Percentiles rank a stretch among this genome's conserved stretches.
These are phyloP conservation scores for Pulveroboletus sp. DNA, from an alignment of 768 basidiomycete species.

Conservation along the genomic window DNA sequence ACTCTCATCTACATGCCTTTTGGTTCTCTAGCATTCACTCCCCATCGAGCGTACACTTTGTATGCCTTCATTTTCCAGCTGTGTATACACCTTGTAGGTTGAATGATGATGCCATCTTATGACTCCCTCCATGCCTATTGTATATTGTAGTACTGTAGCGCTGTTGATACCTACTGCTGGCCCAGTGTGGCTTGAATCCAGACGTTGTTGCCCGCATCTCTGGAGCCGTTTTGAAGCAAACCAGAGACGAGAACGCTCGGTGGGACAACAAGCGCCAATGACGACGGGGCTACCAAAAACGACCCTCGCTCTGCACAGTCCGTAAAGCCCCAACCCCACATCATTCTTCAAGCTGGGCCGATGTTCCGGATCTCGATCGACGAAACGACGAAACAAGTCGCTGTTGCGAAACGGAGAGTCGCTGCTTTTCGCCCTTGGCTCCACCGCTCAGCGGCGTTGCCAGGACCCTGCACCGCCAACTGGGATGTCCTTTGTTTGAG, in stretches of 20 bases:
- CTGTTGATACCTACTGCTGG: slow-evolving; percentile 30
- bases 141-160: slow-evolving; percentile 29
- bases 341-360: slow-evolving; percentile 19
- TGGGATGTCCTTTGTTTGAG: slow-evolving; percentile 9
- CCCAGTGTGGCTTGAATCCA: slow-evolving; percentile 17
- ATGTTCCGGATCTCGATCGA: slow-evolving; percentile 29
- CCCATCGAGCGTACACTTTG: slow-evolving; percentile 5
- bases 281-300: slow-evolving; percentile 4
- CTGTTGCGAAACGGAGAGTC: slow-evolving; percentile 28
- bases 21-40: slow-evolving; percentile 15
- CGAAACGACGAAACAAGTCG: slow-evolving; percentile 18
- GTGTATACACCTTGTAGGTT: slow-evolving; percentile 30
- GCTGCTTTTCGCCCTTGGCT: slow-evolving; percentile 19
- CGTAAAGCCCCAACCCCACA: slow-evolving; percentile 23
- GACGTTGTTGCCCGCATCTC: slow-evolving; percentile 26
- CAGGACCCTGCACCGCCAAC: slow-evolving; percentile 21
- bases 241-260: too few species aligned
- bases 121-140: slow-evolving; percentile 20
- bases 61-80: slow-evolving; percentile 15
- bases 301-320: slow-evolving; percentile 8
- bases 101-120: slow-evolving; percentile 17
- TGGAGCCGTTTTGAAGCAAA: not conserved
- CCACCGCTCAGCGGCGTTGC: slow-evolving; percentile 30
- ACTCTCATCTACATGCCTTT: slow-evolving; percentile 16
- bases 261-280: not conserved